A percentile compares a stretch with the other conserved stretches of the same genome.
These are phyloP conservation scores for Acephala macrosclerotiorum DNA, from an alignment of 2,329 filamentous ascomycete genomes.

Conservation along the genomic window DNA sequence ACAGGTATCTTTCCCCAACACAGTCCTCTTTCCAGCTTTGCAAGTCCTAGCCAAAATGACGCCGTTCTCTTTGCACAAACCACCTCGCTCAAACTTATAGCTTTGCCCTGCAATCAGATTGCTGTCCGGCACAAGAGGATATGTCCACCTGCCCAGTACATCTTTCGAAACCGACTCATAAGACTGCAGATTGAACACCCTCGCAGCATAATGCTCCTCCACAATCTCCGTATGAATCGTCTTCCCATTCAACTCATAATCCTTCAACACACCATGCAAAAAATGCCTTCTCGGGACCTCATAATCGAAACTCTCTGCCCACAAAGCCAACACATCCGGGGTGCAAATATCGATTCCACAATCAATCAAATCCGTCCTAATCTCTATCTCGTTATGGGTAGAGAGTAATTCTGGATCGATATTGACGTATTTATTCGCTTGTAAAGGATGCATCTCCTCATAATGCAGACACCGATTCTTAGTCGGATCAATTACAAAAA, in stretches of 20 bases:
- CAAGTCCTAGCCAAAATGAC: slow-evolving; percentile 79
- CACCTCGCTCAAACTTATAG: slow-evolving; percentile 74
- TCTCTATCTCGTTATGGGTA: slow-evolving; percentile 75
- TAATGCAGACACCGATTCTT: slow-evolving; percentile 90
- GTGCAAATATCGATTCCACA: slow-evolving; percentile 98
- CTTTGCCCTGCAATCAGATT: slow-evolving; percentile 82
- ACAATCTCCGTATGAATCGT: slow-evolving; percentile 93
- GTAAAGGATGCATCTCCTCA: slow-evolving; percentile 81
- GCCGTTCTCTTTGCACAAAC: slow-evolving; percentile 79
- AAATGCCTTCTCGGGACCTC: slow-evolving; percentile 89
- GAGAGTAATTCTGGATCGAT: slow-evolving; percentile 84
- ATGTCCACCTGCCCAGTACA: slow-evolving; percentile 86
- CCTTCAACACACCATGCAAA: slow-evolving; percentile 90
- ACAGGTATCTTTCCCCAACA: slow-evolving; percentile 78
- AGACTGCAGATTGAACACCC: slow-evolving; percentile 84
- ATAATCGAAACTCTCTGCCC: slow-evolving; percentile 98
- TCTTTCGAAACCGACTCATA: slow-evolving; percentile 91
- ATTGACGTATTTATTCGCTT: slow-evolving; percentile 69
- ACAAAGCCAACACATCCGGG: slow-evolving; percentile 90
- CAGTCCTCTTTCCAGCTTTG: slow-evolving; percentile 70
- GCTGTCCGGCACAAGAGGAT: slow-evolving; percentile 87
- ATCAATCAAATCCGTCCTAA: slow-evolving; percentile 89
- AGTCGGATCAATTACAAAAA: slow-evolving; percentile 85
- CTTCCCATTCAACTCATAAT: slow-evolving; percentile 96
- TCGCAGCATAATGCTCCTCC: slow-evolving; percentile 82